phyloP scores from a whole-genome alignment of 2,329 filamentous ascomycete genomes.

The Dryadomyces quercivorus region DNA sequence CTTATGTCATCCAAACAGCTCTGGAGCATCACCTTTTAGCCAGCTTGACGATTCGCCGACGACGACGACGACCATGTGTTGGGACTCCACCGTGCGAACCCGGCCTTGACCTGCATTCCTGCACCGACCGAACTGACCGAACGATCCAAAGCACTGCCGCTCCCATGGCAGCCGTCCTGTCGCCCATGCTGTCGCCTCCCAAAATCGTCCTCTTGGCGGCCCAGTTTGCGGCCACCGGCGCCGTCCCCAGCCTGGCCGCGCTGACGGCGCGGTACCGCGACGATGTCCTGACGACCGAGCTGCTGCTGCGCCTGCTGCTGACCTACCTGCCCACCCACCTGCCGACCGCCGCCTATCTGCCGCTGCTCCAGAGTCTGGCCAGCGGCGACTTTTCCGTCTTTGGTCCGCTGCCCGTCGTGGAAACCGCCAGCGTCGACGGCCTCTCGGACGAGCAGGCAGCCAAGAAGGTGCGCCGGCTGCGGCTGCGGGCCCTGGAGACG shows the following conservation, averaged over 20 bases:
- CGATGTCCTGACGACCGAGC: constrained; percentile 47
- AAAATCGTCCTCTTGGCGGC: constrained; percentile 64
- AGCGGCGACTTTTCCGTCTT: constrained; percentile 22
- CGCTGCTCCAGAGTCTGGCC: constrained; percentile 46
- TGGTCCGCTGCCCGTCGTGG: constrained; percentile 30
- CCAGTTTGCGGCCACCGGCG: constrained; percentile 52
- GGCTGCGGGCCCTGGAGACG: constrained; percentile 41
- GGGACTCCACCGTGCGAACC: too few relatives aligned
- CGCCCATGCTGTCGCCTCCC: constrained; percentile 39
- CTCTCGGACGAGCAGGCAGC: constrained; percentile 51
- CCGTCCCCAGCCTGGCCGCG: constrained; percentile 49
- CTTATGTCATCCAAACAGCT: not conserved
- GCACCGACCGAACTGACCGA: too few relatives aligned
- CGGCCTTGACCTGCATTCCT: too few relatives aligned
- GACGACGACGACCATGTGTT: too few relatives aligned
- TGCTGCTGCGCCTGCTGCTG: constrained; percentile 61
- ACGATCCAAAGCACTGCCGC: too few relatives aligned
- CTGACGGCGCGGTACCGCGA: constrained; percentile 41
- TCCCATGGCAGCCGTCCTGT: not conserved
- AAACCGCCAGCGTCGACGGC: constrained; percentile 41
- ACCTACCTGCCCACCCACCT: constrained; percentile 65
- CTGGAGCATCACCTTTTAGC: not conserved
- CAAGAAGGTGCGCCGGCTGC: constrained; percentile 52
- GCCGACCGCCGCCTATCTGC: constrained; percentile 49
- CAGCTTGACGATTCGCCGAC: not conserved